phyloP scores from a whole-genome alignment of 2,329 filamentous ascomycete genomes.

The Stemphylium beticola region DNA sequence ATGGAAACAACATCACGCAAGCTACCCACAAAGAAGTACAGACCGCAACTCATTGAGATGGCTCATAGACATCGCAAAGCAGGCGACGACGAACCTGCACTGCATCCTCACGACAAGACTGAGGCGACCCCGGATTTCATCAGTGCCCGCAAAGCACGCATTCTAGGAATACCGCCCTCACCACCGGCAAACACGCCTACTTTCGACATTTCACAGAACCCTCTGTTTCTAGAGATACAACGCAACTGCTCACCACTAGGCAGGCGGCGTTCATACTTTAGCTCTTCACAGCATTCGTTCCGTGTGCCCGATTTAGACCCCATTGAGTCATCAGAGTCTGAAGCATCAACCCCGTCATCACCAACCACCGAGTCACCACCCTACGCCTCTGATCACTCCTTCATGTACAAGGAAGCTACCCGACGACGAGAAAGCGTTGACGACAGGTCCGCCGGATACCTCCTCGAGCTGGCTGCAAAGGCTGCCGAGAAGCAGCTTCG shows the following conservation, averaged over 20 bases:
- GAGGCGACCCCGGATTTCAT: constrained; percentile 65
- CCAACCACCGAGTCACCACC: constrained; percentile 54
- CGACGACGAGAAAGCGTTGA: constrained; percentile 71
- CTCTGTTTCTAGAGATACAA: constrained; percentile 45
- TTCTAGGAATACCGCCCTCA: constrained; percentile 59
- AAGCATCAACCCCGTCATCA: constrained; percentile 56
- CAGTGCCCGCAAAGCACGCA: constrained; percentile 32
- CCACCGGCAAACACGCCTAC: constrained; percentile 49
- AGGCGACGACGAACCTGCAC: constrained; percentile 68
- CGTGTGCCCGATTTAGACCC: constrained; percentile 65
- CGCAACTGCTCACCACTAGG: constrained; percentile 41
- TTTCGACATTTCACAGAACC: constrained; percentile 39
- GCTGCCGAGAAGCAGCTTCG: constrained; percentile 81
- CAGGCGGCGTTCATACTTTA: constrained; percentile 43
- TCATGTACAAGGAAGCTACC: constrained; percentile 59
- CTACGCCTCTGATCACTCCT: constrained; percentile 56
- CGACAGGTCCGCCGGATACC: constrained; percentile 75
- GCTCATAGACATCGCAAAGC: constrained; percentile 72
- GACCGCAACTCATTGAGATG: constrained; percentile 82
- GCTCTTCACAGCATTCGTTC: constrained; percentile 61
- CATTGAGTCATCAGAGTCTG: constrained; percentile 67
- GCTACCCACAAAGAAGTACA: constrained; percentile 61
- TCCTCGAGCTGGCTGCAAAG: constrained; percentile 79
- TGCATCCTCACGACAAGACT: constrained; percentile 71
- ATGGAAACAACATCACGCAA: constrained; percentile 35